Conservation (phyloP, 345 rosid species). For the Brassica cretica region DNA sequence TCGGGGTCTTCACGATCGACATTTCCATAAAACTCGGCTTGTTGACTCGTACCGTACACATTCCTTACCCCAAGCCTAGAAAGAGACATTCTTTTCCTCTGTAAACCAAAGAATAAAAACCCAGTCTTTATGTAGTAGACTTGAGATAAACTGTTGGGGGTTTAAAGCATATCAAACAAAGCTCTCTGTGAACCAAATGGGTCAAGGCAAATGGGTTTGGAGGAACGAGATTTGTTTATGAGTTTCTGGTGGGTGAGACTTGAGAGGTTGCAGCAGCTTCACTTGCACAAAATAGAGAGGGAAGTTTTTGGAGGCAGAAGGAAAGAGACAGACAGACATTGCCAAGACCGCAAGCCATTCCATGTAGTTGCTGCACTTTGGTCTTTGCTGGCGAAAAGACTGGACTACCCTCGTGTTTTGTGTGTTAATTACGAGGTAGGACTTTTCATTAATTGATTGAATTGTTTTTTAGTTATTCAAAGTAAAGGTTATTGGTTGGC, state of each 20-base stretch:
- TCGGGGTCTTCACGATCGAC: constrained; percentile 78
- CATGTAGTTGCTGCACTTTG: constrained; percentile 1
- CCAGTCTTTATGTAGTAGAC: not conserved
- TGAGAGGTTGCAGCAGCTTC: constrained; percentile 66
- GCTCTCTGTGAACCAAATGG: constrained; percentile 9
- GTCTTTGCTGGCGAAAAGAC: not conserved
- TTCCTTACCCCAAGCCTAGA: constrained; percentile 61
- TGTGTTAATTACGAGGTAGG: constrained; percentile 16
- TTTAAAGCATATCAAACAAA: constrained; percentile 16
- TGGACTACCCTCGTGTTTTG: not conserved
- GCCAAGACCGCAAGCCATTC: constrained; percentile 78
- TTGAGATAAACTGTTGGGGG: not conserved
- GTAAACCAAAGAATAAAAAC: not conserved
- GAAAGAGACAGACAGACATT: constrained; percentile 42
- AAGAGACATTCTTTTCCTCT: constrained; percentile 56
- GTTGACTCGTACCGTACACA: constrained; percentile 60
- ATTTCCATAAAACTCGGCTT: constrained; percentile 53
- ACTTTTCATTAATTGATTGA: not conserved
- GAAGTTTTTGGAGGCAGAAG: constrained; percentile 27
- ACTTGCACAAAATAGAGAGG: constrained; percentile 51
- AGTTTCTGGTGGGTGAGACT: constrained; percentile 44
- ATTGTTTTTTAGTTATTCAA: not conserved
- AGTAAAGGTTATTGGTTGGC: constrained; percentile 26
- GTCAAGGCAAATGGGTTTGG: constrained; percentile 10
- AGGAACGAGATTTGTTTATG: constrained; percentile 18